A percentile compares a stretch with the other conserved stretches of the same genome.
phyloP scores from a whole-genome alignment of 306 rosid genomes.

The Lathyrus sativus region DNA sequence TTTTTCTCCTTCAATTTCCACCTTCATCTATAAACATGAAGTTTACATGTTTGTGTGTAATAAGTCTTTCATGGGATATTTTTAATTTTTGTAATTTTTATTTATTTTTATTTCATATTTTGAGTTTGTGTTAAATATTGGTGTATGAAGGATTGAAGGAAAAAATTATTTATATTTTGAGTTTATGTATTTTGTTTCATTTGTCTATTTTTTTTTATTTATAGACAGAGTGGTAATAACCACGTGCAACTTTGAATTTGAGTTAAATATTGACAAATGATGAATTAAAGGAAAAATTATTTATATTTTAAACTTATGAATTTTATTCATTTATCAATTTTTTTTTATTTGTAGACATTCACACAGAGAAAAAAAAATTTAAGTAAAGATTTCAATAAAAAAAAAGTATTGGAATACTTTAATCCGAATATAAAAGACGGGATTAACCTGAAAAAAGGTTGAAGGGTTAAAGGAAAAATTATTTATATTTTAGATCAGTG shows the following conservation, averaged over 20 bases:
- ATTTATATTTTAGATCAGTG: not conserved
- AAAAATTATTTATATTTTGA: not conserved
- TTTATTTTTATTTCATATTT: not conserved
- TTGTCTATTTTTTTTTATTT: too few relatives aligned
- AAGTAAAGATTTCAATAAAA: too few relatives aligned
- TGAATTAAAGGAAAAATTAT: conserved; percentile 11
- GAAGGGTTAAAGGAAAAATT: conserved; percentile 7
- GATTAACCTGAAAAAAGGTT: too few relatives aligned
- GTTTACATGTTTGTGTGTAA: conserved; percentile 3
- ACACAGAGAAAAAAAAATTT: too few relatives aligned
- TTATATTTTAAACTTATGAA: not conserved
- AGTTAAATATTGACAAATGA: not conserved
- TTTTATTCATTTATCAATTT: too few relatives aligned
- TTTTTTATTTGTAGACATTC: too few relatives aligned
- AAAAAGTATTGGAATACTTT: too few relatives aligned
- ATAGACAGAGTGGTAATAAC: too few relatives aligned
- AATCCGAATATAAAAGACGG: too few relatives aligned
- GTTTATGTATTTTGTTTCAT: too few relatives aligned
- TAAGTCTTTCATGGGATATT: not conserved
- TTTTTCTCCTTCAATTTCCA: not conserved
- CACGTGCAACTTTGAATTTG: too few relatives aligned
- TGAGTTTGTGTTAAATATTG: conserved; percentile 1
- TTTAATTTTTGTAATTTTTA: not conserved
- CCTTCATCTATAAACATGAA: conserved; percentile 8
- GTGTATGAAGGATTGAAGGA: conserved; percentile 7